Conservation (phyloP, 441 rosid genomes). For the Caryocar brasiliense region DNA sequence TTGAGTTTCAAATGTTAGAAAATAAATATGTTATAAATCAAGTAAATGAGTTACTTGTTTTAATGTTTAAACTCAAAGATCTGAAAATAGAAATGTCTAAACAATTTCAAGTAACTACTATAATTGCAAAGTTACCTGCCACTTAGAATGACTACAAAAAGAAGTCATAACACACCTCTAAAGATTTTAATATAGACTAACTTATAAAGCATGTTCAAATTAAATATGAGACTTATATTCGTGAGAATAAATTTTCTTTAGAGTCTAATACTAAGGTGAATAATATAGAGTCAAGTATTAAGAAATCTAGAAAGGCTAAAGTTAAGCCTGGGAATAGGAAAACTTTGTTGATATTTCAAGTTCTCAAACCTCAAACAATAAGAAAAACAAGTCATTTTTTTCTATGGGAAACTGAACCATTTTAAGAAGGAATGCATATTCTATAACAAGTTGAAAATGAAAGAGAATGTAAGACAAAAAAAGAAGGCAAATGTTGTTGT, state of each 20-base stretch:
- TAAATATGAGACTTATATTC: background rate
- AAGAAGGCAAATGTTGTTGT: background rate
- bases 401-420: background rate
- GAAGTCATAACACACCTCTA: background rate
- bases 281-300: background rate
- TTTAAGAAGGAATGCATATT: background rate
- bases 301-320: background rate
- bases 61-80: background rate
- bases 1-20: background rate
- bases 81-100: background rate
- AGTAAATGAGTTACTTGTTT: background rate
- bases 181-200: background rate
- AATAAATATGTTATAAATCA: background rate
- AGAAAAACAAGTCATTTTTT: background rate
- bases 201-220: background rate
- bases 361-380: background rate
- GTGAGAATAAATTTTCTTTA: background rate
- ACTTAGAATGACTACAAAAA: constrained; percentile 11
- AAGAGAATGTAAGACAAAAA: fast-evolving
- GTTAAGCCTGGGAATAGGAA: background rate
- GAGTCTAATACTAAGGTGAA: background rate
- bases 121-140: constrained; percentile 4
- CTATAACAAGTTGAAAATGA: background rate
- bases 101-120: background rate
- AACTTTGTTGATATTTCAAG: background rate